Evolutionary conservation across 257 asterid genomes (phyloP).

Genomic region (Vinca minor): DNA sequence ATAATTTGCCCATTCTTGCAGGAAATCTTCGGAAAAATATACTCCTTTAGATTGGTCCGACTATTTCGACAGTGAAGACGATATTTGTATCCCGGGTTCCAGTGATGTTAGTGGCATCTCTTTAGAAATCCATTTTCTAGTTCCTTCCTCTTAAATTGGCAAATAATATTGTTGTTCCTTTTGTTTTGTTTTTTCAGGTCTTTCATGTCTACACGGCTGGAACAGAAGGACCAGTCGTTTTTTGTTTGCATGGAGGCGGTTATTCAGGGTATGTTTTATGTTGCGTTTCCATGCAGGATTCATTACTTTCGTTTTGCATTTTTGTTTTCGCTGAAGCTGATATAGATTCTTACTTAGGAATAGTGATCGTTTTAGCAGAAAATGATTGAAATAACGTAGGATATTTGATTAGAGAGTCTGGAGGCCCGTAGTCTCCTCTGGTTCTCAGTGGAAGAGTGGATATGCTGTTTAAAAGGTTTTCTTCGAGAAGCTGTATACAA

Average conservation of each 20-base stretch:
- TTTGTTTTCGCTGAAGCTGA: background rate
- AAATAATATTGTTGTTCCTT: slow-evolving; percentile 12
- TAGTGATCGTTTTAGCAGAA: background rate
- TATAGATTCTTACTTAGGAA: background rate
- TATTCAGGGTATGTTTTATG: slow-evolving; percentile 64
- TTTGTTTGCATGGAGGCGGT: slow-evolving; percentile 98
- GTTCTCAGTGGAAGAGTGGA: no score
- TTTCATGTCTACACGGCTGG: slow-evolving; percentile 83
- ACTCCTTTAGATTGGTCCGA: slow-evolving; percentile 66
- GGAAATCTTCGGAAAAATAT: slow-evolving; percentile 68
- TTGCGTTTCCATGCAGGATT: slow-evolving; percentile 6
- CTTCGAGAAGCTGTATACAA: no score
- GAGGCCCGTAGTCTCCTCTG: no score
- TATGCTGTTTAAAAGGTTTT: no score
- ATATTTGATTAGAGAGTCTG: no score
- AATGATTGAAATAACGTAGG: background rate
- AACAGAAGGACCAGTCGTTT: slow-evolving; percentile 77
- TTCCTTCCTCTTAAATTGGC: slow-evolving; percentile 8
- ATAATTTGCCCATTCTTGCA: slow-evolving; percentile 16
- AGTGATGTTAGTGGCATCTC: slow-evolving; percentile 51
- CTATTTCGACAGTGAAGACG: slow-evolving; percentile 83
- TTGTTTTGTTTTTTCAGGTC: slow-evolving; percentile 48
- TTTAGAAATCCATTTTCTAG: slow-evolving; percentile 12
- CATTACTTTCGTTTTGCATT: background rate
- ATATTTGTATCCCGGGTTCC: slow-evolving; percentile 59